Base-by-base conservation (phyloP, 805 yeast genomes). In the Nakazawaea molendinolei region DNA sequence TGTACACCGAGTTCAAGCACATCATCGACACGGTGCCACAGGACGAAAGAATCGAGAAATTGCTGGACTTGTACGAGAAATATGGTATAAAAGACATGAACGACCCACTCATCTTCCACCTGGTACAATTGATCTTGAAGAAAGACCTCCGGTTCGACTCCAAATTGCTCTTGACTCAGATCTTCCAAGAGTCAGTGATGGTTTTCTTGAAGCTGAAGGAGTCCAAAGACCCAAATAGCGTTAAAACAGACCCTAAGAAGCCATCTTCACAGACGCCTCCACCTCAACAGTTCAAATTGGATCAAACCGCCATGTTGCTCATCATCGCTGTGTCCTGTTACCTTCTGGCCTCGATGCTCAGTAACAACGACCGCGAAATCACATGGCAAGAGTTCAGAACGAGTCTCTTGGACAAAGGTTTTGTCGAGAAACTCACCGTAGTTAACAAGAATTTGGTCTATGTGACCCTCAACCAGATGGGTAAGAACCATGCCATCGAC, bases 331-430 rank as follows among this genome's bases (percentile, higher is more conserved):
- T 38, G 9, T 19, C 40, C n/a, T 6, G 36, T 8, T 36, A 36
- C n/a, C 40, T 36, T 30, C 25, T 40, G 7, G 15, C 22, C 12
- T n/a, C n/a, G n/a, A 9, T 24, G 2, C 33, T 30, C 16, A n/a
- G 21, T 3, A 21, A 22, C 8, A 8, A 31, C 5, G 33, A 28
- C 15, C 37, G 16, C 22, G 63, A 56, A 38, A 58, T 60, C 29
- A 58, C 65, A 3, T 60, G 55, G 51, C 95, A 86, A 61, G 95
- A 86, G 51, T 87, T 89, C 67, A 81, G 82, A 55, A 68, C 79
- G n/a, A 74, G 79, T 40, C 79, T 82, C 46, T 63, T 89, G 21
- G 86, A 81, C 44, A 75, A 74, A 46, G 95, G 95, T 4, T 68
- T 78, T 33, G 96, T 89, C 24, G 76, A 79, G 33, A 76, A 72